Conservation (phyloP, 2,329 filamentous ascomycete species). For the Stagonosporopsis vannaccii region DNA sequence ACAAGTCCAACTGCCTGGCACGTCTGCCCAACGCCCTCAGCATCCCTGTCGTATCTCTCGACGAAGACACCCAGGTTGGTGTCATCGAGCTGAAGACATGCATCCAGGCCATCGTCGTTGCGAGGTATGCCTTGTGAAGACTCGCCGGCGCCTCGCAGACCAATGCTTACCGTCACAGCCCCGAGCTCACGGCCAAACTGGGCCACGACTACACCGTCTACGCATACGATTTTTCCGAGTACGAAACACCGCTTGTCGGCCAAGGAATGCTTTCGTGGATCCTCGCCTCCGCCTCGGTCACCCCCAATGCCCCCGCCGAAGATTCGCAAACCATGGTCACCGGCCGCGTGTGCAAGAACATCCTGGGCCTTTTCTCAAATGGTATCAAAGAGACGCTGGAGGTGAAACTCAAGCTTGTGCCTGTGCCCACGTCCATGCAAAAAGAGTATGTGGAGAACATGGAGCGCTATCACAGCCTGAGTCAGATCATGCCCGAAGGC, state of each 20-base stretch:
- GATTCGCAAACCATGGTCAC: conserved; percentile 79
- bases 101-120: conserved; percentile 77
- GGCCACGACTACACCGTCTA: conserved; percentile 94
- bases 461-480: conserved; percentile 66
- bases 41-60: conserved; percentile 80
- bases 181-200: conserved; percentile 78
- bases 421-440: conserved; percentile 71
- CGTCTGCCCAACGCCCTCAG: conserved; percentile 80
- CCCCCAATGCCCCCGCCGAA: conserved; percentile 62
- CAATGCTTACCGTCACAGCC: conserved; percentile 64
- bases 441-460: conserved; percentile 67
- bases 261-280: conserved; percentile 94
- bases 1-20: conserved; percentile 87
- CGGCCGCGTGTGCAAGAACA: conserved; percentile 86
- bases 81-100: conserved; percentile 87
- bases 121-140: conserved; percentile 56
- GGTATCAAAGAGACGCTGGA: conserved; percentile 88
- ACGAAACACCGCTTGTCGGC: conserved; percentile 89
- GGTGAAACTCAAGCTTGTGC: conserved; percentile 86
- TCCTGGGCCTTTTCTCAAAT: conserved; percentile 82
- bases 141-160: conserved; percentile 12
- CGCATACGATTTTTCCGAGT: conserved; percentile 94
- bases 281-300: conserved; percentile 67
- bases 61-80: conserved; percentile 82
- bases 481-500: conserved; percentile 63